phyloP scores from a whole-genome alignment of 257 asterid species.

The Craterostigma plantagineum region DNA sequence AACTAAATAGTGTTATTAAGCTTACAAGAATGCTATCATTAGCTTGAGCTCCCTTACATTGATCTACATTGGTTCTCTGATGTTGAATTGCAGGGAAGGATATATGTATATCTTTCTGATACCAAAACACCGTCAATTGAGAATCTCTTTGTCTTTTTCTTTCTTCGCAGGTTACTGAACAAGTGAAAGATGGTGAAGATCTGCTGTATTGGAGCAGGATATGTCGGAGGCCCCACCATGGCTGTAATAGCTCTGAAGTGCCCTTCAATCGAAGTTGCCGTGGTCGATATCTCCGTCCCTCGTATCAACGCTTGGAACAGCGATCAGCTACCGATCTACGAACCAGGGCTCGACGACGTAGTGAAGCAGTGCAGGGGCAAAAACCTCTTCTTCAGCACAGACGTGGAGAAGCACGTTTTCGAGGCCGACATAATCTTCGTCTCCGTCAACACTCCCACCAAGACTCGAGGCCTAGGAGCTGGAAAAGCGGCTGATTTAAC shows the following conservation, averaged over 20 bases:
- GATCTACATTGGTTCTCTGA: conserved; percentile 3
- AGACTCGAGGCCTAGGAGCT: conserved; percentile 91
- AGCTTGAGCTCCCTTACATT: neutral
- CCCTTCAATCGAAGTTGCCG: no score
- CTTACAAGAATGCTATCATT: neutral
- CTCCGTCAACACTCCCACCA: conserved; percentile 93
- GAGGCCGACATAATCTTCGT: conserved; percentile 93
- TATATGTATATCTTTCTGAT: conserved; percentile 1
- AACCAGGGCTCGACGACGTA: conserved; percentile 94
- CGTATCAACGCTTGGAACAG: conserved; percentile 90
- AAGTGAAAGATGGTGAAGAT: conserved; percentile 72
- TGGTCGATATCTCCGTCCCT: conserved; percentile 77
- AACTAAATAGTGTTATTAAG: no score
- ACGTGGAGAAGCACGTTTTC: conserved; percentile 78
- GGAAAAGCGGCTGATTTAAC: conserved; percentile 96
- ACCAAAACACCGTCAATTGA: neutral
- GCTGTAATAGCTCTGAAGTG: conserved; percentile 93
- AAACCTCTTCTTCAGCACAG: conserved; percentile 93
- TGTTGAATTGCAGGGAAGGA: neutral
- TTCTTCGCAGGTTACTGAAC: conserved; percentile 13
- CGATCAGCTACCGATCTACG: conserved; percentile 82
- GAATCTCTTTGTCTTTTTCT: conserved; percentile 1
- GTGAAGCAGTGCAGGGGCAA: conserved; percentile 89
- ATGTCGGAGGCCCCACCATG: conserved; percentile 97
- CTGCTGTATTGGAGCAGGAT: conserved; percentile 96